A percentile compares a stretch with the other conserved stretches of the same genome.
Evolutionary conservation across 1,139 yeast genomes (phyloP).

Genomic region (Zygoascus sp.): DNA sequence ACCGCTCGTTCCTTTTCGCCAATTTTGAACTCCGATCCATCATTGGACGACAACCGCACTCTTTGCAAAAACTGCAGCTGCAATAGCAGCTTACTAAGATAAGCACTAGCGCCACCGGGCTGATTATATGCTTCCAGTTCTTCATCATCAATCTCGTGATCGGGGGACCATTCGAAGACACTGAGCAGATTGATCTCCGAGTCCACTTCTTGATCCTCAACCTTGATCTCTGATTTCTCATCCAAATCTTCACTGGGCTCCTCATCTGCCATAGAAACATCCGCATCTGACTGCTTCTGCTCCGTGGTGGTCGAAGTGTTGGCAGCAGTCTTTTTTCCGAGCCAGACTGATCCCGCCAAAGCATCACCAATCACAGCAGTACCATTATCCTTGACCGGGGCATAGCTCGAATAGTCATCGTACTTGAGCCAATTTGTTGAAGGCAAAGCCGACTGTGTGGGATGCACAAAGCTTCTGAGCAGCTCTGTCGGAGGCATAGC

Average conservation of each 20-base stretch:
- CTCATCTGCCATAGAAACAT: constrained; percentile 19
- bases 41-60: constrained; percentile 43
- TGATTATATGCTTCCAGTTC: constrained; percentile 48
- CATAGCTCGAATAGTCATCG: constrained; percentile 64
- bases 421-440: constrained; percentile 78
- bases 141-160: constrained; percentile 47
- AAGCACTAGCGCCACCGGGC: constrained; percentile 47
- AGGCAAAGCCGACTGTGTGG: constrained; percentile 80
- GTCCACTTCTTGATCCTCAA: constrained; percentile 19
- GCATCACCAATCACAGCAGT: constrained; percentile 61
- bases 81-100: constrained; percentile 53
- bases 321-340: constrained; percentile 60
- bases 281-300: no score
- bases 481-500: constrained; percentile 62
- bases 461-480: constrained; percentile 70
- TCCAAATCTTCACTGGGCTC: constrained; percentile 17
- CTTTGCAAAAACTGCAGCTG: constrained; percentile 63
- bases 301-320: no score
- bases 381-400: constrained; percentile 71
- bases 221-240: constrained; percentile 14
- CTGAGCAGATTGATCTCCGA: constrained; percentile 41
- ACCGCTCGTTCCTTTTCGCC: constrained; percentile 45
- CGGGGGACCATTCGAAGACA: constrained; percentile 53
- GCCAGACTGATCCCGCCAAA: constrained; percentile 70
- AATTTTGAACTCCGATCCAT: constrained; percentile 35